These are phyloP conservation scores for Bathelium albidoporum DNA, from an alignment of 495 filamentous ascomycete species.

Conservation along the genomic window DNA sequence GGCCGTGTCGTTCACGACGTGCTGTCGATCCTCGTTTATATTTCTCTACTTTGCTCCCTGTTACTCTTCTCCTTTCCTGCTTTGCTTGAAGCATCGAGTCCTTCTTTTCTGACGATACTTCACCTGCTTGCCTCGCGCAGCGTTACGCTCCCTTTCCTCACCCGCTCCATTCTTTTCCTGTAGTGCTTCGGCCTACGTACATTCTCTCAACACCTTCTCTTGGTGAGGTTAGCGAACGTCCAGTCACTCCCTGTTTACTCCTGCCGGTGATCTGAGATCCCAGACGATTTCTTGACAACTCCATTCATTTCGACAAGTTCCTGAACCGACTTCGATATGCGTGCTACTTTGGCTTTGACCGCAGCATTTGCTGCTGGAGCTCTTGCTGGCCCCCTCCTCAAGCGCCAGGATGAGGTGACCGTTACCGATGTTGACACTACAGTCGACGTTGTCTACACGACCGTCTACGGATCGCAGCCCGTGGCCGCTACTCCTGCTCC, in stretches of 20 bases:
- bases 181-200: slow-evolving; percentile 5
- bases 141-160: background rate
- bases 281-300: background rate
- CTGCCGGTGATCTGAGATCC: slow-evolving; percentile 5
- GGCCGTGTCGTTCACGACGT: background rate
- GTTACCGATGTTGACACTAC: background rate
- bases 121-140: background rate
- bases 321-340: background rate
- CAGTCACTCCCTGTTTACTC: background rate
- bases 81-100: background rate
- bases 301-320: background rate
- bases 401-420: slow-evolving; percentile 1
- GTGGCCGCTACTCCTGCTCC: background rate
- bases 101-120: background rate
- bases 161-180: background rate
- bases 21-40: slow-evolving; percentile 5
- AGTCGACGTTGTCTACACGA: background rate
- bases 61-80: background rate
- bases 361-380: background rate
- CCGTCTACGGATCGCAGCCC: background rate
- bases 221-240: background rate
- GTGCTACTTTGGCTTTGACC: background rate
- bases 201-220: background rate
- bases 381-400: background rate
- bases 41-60: background rate